Conservation (phyloP, 169 alveolate genomes). For the Plasmodium cynomolgi region DNA sequence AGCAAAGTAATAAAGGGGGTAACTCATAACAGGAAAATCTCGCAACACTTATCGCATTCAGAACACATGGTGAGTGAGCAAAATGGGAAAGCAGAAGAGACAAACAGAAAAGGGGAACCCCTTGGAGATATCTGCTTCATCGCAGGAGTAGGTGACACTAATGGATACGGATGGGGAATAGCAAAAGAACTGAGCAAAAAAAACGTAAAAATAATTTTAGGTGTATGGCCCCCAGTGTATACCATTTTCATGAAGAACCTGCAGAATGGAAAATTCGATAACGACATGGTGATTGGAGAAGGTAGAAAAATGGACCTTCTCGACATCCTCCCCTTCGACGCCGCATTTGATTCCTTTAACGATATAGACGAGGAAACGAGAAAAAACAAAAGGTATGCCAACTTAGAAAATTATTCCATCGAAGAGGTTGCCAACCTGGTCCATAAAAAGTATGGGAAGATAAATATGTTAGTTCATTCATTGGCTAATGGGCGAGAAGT, state of each 20-base stretch:
- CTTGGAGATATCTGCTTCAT: conserved; percentile 47
- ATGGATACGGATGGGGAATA: conserved; percentile 83
- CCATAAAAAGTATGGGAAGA: conserved; percentile 74
- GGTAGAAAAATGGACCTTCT: conserved; percentile 73
- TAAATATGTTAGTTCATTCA: conserved; percentile 85
- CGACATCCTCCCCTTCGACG: conserved; percentile 84
- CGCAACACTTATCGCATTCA: background rate
- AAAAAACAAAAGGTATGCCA: conserved; percentile 81
- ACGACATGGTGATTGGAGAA: conserved; percentile 50
- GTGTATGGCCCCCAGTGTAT: conserved; percentile 82
- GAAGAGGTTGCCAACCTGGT: conserved; percentile 78
- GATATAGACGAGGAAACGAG: conserved; percentile 85
- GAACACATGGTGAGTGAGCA: background rate
- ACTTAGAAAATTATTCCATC: conserved; percentile 79
- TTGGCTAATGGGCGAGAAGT: conserved; percentile 88
- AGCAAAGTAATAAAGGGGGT: background rate
- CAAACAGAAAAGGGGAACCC: background rate
- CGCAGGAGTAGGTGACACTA: conserved; percentile 82
- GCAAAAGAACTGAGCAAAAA: conserved; percentile 80
- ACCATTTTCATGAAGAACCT: conserved; percentile 74
- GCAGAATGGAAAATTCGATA: conserved; percentile 70
- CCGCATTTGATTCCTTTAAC: conserved; percentile 81
- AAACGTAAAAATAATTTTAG: conserved; percentile 77
- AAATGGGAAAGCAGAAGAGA: background rate
- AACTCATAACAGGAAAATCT: background rate